phyloP scores from a whole-genome alignment of 2,329 filamentous ascomycete species.

The Fusarium lyarnte region DNA sequence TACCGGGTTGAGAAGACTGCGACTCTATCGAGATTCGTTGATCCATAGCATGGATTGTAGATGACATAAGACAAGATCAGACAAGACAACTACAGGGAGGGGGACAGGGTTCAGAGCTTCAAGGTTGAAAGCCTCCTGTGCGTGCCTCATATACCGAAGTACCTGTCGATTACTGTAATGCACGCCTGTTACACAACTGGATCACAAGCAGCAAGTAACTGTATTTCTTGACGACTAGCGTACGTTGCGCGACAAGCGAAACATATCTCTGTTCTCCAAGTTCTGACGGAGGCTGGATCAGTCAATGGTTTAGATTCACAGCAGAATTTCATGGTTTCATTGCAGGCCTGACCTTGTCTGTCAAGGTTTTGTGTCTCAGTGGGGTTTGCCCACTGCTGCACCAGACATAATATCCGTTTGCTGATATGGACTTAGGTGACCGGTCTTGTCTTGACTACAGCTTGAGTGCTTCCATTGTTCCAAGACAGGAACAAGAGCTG shows the following conservation, averaged over 20 bases:
- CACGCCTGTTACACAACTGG: conserved; percentile 30
- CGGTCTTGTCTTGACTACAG: conserved; percentile 7
- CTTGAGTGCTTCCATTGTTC: conserved; percentile 8
- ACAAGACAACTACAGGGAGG: conserved; percentile 12
- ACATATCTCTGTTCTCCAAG: conserved; percentile 1
- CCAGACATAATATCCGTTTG: conserved; percentile 28
- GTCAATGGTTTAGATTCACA: neutral
- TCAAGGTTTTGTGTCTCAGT: conserved; percentile 22
- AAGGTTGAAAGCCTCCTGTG: neutral
- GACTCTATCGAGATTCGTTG: neutral
- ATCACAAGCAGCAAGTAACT: conserved; percentile 10
- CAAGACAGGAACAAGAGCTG: conserved; percentile 11
- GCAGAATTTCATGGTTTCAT: conserved; percentile 11
- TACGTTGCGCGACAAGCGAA: conserved; percentile 32
- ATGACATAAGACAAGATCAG: conserved; percentile 3
- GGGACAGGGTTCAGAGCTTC: neutral
- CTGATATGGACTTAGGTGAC: neutral
- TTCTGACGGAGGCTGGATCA: neutral
- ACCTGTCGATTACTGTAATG: neutral
- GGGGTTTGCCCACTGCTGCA: neutral
- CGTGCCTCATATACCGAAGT: neutral
- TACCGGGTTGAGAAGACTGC: conserved; percentile 15
- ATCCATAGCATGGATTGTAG: conserved; percentile 14
- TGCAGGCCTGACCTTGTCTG: conserved; percentile 34
- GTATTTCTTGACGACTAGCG: conserved; percentile 33